Evolutionary conservation across 2,329 filamentous ascomycete species (phyloP).

Genomic region (Fusarium staphyleae): DNA sequence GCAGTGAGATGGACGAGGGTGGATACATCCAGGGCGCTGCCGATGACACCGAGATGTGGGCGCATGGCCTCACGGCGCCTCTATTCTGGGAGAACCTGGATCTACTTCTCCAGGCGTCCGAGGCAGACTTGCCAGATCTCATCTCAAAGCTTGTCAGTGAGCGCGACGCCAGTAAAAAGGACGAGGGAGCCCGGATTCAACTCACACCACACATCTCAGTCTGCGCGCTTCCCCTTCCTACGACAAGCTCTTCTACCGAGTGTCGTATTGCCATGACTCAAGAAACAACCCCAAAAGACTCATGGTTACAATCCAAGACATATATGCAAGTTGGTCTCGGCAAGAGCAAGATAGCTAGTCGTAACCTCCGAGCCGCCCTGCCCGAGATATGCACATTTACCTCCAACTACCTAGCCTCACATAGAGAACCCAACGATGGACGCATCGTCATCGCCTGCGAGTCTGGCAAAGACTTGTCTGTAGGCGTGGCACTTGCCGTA

Average conservation of each 20-base stretch:
- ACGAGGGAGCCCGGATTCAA: conserved; percentile 25
- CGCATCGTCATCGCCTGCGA: conserved; percentile 71
- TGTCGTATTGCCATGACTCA: conserved; percentile 55
- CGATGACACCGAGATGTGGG: conserved; percentile 96
- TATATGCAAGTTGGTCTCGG: conserved; percentile 69
- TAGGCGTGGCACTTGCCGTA: conserved; percentile 78
- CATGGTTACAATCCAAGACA: conserved; percentile 48
- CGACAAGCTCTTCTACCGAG: conserved; percentile 17
- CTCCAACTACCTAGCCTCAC: conserved; percentile 45
- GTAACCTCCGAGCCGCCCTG: conserved; percentile 79
- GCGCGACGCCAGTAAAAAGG: conserved; percentile 22
- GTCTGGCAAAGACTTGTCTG: conserved; percentile 79
- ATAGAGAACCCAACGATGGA: not conserved
- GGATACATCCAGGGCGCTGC: conserved; percentile 91
- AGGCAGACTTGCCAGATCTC: conserved; percentile 66
- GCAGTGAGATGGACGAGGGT: conserved; percentile 68
- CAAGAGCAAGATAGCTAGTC: conserved; percentile 78
- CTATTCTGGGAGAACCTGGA: conserved; percentile 80
- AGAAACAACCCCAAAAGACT: conserved; percentile 53
- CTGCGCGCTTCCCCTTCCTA: conserved; percentile 43
- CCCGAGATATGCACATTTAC: conserved; percentile 67
- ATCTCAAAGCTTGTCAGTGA: conserved; percentile 55
- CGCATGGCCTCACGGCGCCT: conserved; percentile 75
- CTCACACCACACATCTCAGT: conserved; percentile 51
- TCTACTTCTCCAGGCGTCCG: conserved; percentile 66